Conservation (phyloP, 345 rosid genomes). For the Gossypium raimondii region DNA sequence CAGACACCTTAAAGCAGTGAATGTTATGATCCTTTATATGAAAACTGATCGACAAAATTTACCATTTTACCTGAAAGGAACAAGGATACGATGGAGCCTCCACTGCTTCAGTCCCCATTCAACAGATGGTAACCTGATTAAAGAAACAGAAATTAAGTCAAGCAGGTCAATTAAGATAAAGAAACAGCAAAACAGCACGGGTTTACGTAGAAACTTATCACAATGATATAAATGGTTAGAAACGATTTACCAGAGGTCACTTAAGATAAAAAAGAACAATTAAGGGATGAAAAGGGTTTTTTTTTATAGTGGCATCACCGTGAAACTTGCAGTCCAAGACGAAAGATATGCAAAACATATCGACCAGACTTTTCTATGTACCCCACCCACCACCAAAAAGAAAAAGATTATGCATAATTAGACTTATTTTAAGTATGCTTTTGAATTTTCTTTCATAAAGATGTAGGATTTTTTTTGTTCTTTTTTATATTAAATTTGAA, state of each 20-base stretch:
- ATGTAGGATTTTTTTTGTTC: not conserved
- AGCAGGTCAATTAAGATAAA: not conserved
- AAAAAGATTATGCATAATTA: not conserved
- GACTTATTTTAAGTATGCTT: not conserved
- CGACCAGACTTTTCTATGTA: not conserved
- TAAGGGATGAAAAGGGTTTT: not conserved
- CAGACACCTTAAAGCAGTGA: no score
- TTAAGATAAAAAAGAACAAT: not conserved
- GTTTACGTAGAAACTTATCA: not conserved
- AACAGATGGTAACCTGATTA: slow-evolving; percentile 15
- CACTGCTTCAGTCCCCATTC: slow-evolving; percentile 52
- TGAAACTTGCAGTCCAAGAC: not conserved
- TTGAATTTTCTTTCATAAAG: not conserved
- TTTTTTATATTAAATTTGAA: not conserved
- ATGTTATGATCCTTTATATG: no score
- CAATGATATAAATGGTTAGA: not conserved
- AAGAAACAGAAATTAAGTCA: slow-evolving; percentile 12
- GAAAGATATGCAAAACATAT: not conserved
- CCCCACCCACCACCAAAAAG: not conserved
- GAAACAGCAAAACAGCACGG: not conserved
- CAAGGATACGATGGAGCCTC: slow-evolving; percentile 31
- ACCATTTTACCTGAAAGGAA: slow-evolving; percentile 44
- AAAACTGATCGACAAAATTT: no score
- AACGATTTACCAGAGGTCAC: not conserved
- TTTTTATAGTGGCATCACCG: not conserved